A percentile compares a stretch with the other conserved stretches of the same genome.
phyloP scores from a whole-genome alignment of 176 grass and related monocot species.

The Cenchrus fungigraminus region DNA sequence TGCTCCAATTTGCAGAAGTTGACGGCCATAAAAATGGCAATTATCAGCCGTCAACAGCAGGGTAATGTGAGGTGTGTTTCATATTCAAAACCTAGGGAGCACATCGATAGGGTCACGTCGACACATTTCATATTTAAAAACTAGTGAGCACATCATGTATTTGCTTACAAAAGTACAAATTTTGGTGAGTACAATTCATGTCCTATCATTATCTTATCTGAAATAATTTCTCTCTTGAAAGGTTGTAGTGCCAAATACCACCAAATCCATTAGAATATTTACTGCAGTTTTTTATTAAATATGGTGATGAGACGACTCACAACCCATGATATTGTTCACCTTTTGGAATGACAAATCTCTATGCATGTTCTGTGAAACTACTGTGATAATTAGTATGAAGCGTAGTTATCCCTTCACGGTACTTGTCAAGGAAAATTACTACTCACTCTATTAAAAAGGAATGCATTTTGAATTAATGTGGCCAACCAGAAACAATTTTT shows the following conservation, averaged over 20 bases:
- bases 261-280: slow-evolving; percentile 18
- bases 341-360: slow-evolving; percentile 13
- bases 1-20: too few species aligned
- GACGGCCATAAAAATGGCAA: too few species aligned
- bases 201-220: slow-evolving; percentile 27
- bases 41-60: too few species aligned
- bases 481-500: too few species aligned
- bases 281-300: not conserved
- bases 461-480: too few species aligned
- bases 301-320: slow-evolving; percentile 33
- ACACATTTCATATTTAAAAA: slow-evolving; percentile 9
- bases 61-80: too few species aligned
- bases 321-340: not conserved
- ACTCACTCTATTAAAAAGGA: too few species aligned
- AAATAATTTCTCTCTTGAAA: slow-evolving; percentile 22
- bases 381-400: not conserved
- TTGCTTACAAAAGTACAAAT: not conserved
- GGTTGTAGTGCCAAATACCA: not conserved
- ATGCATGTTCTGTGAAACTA: not conserved
- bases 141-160: not conserved
- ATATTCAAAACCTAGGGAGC: too few species aligned
- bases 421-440: not conserved
- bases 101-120: not conserved
- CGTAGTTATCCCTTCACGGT: not conserved
- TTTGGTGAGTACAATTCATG: slow-evolving; percentile 8